These are phyloP conservation scores for Zoysia matrella DNA, from an alignment of 202 grass and related monocot species.

Conservation along the genomic window DNA sequence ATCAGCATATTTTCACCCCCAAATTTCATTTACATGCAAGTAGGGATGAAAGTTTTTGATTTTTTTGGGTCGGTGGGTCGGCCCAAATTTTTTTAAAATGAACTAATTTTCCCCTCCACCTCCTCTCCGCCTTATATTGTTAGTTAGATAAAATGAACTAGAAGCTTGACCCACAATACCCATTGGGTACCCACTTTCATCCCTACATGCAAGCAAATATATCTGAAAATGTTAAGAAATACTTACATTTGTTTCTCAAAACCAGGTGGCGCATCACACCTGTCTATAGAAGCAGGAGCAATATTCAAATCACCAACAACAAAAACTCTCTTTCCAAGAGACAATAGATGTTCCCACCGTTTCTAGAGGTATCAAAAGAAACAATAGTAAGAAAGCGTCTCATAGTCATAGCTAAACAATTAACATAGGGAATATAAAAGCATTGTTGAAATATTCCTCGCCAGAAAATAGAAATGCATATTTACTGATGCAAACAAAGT, in stretches of 20 bases:
- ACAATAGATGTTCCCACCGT: conserved; percentile 79
- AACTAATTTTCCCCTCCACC: no score
- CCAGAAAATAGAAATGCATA: not conserved
- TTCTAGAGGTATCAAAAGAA: conserved; percentile 59
- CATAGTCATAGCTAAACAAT: not conserved
- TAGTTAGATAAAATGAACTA: no score
- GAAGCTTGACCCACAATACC: no score
- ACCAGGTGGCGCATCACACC: conserved; percentile 73
- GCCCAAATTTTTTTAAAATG: no score
- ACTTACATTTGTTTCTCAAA: conserved; percentile 96
- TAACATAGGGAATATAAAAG: not conserved
- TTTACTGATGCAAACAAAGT: conserved; percentile 31
- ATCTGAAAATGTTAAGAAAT: conserved; percentile 13
- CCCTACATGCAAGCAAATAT: not conserved
- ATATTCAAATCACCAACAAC: conserved; percentile 98
- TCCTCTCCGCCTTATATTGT: no score
- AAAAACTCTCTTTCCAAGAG: conserved; percentile 82
- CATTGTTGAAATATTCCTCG: not conserved
- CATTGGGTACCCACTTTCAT: no score
- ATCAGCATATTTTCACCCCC: not conserved
- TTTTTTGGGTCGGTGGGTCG: no score
- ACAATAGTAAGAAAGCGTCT: conserved; percentile 24
- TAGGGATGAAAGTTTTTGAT: no score
- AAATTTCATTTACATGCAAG: not conserved
- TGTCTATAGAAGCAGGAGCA: conserved; percentile 90